phyloP scores from a whole-genome alignment of 2,329 filamentous ascomycete genomes.

The Sclerotinia subarctica region DNA sequence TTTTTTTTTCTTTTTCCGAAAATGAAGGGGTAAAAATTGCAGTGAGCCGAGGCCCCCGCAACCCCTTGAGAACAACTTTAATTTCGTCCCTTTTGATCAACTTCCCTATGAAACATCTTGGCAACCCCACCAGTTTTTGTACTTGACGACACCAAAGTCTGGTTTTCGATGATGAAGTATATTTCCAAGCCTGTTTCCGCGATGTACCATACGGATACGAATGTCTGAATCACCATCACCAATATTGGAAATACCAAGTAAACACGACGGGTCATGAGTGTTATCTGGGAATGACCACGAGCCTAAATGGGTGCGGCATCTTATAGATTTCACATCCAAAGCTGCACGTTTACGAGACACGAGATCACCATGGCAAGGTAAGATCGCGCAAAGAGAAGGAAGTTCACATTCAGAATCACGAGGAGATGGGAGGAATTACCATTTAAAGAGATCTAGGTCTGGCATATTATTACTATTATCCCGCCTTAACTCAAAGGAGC shows the following conservation, averaged over 20 bases:
- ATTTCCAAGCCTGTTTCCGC: not conserved
- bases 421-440: not conserved
- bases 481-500: not conserved
- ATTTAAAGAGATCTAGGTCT: not conserved
- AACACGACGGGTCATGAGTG: too few relatives aligned
- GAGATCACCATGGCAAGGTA: not conserved
- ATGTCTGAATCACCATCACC: too few relatives aligned
- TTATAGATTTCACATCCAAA: too few relatives aligned
- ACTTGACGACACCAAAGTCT: not conserved
- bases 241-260: too few relatives aligned
- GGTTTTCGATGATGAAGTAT: not conserved
- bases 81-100: not conserved
- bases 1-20: not conserved
- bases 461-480: not conserved
- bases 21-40: slow-evolving; percentile 7
- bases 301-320: too few relatives aligned
- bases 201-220: not conserved
- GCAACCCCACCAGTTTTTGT: not conserved
- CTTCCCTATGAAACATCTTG: not conserved
- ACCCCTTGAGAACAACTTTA: not conserved
- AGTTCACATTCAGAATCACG: not conserved
- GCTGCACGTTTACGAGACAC: not conserved
- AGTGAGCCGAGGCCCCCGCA: not conserved
- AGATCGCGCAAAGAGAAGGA: not conserved
- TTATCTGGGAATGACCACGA: too few relatives aligned